phyloP scores from a whole-genome alignment of 208 protist genomes.

The Trypanosoma brucei region DNA sequence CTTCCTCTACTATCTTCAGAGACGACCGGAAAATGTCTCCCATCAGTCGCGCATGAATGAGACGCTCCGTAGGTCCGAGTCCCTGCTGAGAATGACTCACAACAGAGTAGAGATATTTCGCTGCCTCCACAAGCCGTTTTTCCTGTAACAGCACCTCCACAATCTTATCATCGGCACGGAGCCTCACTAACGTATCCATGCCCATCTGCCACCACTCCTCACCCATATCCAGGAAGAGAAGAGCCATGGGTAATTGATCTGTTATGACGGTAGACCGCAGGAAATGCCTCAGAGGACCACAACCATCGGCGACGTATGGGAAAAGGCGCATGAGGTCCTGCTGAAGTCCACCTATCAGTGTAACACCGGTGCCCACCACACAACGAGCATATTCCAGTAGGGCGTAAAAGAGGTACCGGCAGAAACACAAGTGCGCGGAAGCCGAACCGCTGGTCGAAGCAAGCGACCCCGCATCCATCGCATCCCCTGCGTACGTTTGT shows the following conservation, averaged over 20 bases:
- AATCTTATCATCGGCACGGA: constrained; percentile 7
- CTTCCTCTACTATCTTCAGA: constrained; percentile 17
- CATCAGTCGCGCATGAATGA: constrained; percentile 7
- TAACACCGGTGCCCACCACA: constrained; percentile 14
- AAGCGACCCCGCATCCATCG: background rate
- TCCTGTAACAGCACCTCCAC: constrained; percentile 14
- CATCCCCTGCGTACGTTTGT: background rate
- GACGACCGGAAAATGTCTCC: constrained; percentile 23
- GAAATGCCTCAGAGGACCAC: constrained; percentile 3
- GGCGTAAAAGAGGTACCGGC: constrained; percentile 23
- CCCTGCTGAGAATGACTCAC: background rate
- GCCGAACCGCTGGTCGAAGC: background rate
- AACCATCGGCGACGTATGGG: background rate
- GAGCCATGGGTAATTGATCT: constrained; percentile 19
- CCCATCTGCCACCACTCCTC: constrained; percentile 12
- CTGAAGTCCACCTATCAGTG: constrained; percentile 16
- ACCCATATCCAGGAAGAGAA: constrained; percentile 16
- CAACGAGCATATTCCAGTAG: constrained; percentile 25
- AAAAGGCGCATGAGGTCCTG: constrained; percentile 19
- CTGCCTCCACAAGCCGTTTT: constrained; percentile 6
- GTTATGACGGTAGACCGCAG: constrained; percentile 15
- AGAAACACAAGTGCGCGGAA: background rate
- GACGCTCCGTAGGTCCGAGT: constrained; percentile 1
- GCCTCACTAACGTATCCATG: constrained; percentile 22
- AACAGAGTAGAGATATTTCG: background rate